Conservation (phyloP, 2,329 filamentous ascomycete genomes). For the Fusarium camptoceras region DNA sequence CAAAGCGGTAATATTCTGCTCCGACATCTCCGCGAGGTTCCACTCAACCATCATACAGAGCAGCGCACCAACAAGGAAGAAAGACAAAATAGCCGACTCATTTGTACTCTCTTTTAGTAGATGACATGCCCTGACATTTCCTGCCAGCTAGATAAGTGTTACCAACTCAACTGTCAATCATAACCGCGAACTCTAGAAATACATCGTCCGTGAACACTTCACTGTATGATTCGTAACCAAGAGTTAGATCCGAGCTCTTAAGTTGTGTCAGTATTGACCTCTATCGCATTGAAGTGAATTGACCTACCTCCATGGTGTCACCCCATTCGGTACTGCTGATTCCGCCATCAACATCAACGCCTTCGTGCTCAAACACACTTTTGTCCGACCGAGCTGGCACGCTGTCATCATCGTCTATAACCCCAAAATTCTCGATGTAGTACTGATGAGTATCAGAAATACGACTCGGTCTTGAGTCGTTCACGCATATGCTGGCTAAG, state of each 20-base stretch:
- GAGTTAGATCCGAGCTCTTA: accelerated
- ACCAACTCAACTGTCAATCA: not conserved
- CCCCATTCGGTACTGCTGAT: not conserved
- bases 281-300: too few species aligned
- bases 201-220: not conserved
- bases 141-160: not conserved
- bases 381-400: accelerated
- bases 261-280: not conserved
- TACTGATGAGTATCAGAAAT: not conserved
- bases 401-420: too few species aligned
- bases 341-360: too few species aligned
- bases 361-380: not conserved
- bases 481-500: not conserved
- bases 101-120: too few species aligned
- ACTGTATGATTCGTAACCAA: not conserved
- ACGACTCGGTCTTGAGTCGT: not conserved
- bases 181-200: not conserved
- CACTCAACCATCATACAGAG: not conserved
- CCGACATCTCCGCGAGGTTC: conserved; percentile 18
- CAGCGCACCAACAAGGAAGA: not conserved
- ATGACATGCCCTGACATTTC: too few species aligned
- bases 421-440: accelerated
- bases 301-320: too few species aligned
- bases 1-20: conserved; percentile 14
- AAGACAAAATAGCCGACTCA: too few species aligned